Evolutionary conservation across 768 basidiomycete genomes (phyloP), one percentile per base, ranked within the genome.

Genomic region (Galerina marginata): DNA sequence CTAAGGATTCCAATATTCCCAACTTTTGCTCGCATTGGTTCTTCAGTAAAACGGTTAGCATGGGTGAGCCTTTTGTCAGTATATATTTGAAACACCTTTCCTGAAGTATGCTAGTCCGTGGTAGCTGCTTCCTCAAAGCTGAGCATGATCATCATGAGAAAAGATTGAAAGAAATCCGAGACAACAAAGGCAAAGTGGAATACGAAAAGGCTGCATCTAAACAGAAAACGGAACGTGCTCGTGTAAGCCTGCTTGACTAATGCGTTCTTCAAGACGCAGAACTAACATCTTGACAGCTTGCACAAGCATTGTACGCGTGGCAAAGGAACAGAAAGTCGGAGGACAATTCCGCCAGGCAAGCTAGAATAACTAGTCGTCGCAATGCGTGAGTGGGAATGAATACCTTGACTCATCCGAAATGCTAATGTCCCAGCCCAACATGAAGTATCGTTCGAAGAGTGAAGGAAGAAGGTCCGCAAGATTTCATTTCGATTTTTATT

Each of bases 391-490:
- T 55, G 11, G 54, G 9, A 36, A 3, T 14, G 12, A 48, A 12
- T 40, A 36, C 33, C 23, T 16, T 12, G 23, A 2, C 11, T 29
- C 2, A 20, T 25, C 20, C 11, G 20, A 40, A 9, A 9, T 20
- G n/a, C 36, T 46, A 36, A 53, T 6, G 12, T 37, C 2, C 38
- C 33, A 38, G 2, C 36, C 15, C 16, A 12, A n/a, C 37, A 11
- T 47, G 29, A 33, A 59, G 58, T 20, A 59, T 59, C 20, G 37
- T 46, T 4, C 14, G 10, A 12, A 53, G 26, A 37, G 23, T 59
- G 11, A 23, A 37, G 16, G 33, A 54, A 45, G 58, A 52, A 53
- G 58, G 50, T 59, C 14, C 9, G 38, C 23, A 10, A 7, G 2
- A 14, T 20, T 45, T 39, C 5, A 10, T 39, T 51, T 47, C 38